These are phyloP conservation scores for Xerocomus cyaneibrunnescens DNA, from an alignment of 1,284 basidiomycete genomes.

Conservation along the genomic window DNA sequence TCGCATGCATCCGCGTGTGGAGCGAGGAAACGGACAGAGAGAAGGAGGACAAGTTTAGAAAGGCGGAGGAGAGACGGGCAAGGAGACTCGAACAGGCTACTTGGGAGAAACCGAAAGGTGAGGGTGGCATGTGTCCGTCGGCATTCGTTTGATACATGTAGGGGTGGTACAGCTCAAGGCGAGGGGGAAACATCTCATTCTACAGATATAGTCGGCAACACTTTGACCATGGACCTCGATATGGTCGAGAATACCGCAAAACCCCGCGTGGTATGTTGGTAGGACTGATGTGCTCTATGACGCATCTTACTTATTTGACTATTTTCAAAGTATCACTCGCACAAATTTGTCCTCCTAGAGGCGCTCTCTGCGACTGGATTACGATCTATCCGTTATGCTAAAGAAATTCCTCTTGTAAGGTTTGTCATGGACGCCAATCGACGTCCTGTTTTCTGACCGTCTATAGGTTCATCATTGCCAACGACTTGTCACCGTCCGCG, in stretches of 20 bases:
- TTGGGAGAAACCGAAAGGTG: conserved; percentile 20
- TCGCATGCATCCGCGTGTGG: conserved; percentile 88
- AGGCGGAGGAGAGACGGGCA: conserved; percentile 40
- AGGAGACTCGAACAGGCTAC: conserved; percentile 31
- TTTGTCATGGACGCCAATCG: conserved; percentile 33
- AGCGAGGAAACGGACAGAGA: conserved; percentile 69
- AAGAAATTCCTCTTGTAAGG: conserved; percentile 93
- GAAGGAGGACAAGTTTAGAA: conserved; percentile 63
- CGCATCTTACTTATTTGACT: conserved; percentile 2
- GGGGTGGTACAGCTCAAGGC: not conserved
- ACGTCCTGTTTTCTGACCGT: conserved; percentile 4
- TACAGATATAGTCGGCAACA: not conserved
- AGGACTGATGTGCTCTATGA: not conserved
- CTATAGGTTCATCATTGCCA: conserved; percentile 81
- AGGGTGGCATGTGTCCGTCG: conserved; percentile 23
- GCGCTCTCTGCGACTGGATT: conserved; percentile 95
- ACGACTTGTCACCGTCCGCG: conserved; percentile 86
- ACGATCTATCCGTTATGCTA: conserved; percentile 95
- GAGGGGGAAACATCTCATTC: conserved; percentile 4
- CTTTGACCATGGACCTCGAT: conserved; percentile 1
- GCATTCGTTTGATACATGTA: not conserved
- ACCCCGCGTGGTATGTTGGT: conserved; percentile 24
- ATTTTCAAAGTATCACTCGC: conserved; percentile 47
- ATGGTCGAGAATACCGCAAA: conserved; percentile 11
- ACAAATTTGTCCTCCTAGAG: conserved; percentile 86